Evolutionary conservation across 1,284 basidiomycete species (phyloP).

Genomic region (Cryptococcus sp.): DNA sequence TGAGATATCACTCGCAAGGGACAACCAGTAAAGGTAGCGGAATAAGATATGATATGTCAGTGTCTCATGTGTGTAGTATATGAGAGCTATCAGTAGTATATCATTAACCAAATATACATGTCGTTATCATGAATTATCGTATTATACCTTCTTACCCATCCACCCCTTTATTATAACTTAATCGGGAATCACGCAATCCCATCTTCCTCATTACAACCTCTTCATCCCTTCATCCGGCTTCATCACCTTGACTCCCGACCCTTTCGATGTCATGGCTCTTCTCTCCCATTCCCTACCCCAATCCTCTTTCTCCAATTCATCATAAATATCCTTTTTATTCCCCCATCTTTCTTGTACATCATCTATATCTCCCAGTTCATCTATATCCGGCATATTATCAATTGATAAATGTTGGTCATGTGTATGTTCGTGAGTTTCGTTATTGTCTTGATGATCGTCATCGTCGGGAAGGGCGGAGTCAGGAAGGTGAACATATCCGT

Average conservation of each 20-base stretch:
- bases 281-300: constrained; percentile 47
- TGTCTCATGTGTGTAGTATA: too few species aligned
- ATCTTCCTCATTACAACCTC: too few species aligned
- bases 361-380: constrained; percentile 56
- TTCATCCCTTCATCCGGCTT: neutral
- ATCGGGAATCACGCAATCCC: too few species aligned
- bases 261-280: neutral
- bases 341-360: constrained; percentile 88
- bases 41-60: too few species aligned
- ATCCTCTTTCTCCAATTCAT: constrained; percentile 63
- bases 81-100: too few species aligned
- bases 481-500: constrained; percentile 80
- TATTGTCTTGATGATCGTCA: constrained; percentile 51
- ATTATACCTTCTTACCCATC: too few species aligned
- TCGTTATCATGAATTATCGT: too few species aligned
- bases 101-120: too few species aligned
- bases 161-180: too few species aligned
- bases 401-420: constrained; percentile 53
- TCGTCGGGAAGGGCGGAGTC: constrained; percentile 45
- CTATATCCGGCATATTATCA: constrained; percentile 47
- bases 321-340: constrained; percentile 69
- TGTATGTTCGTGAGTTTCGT: constrained; percentile 59
- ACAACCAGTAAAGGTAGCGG: too few species aligned
- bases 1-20: too few species aligned
- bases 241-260: neutral